Evolutionary conservation across 371 early-diverging fungal species (phyloP).

Genomic region (Mortierella polycephala): DNA sequence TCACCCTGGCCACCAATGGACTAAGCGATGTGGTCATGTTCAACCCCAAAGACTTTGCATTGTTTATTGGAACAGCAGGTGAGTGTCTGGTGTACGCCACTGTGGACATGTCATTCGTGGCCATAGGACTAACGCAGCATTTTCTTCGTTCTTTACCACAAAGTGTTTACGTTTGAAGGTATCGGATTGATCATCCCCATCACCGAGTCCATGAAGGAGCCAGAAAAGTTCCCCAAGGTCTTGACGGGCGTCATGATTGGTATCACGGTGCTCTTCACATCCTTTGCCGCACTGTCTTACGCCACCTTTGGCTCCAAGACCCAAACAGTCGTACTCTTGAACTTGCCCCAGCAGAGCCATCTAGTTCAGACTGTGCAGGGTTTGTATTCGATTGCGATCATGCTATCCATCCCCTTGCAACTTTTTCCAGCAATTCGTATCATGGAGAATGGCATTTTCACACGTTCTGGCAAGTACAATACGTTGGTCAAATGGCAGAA

Average conservation of each 20-base stretch:
- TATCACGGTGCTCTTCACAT: conserved; percentile 77
- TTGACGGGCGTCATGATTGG: conserved; percentile 72
- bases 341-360: conserved; percentile 75
- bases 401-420: conserved; percentile 84
- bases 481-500: conserved; percentile 88
- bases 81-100: neutral
- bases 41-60: conserved; percentile 75
- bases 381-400: conserved; percentile 88
- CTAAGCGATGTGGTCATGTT: conserved; percentile 69
- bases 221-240: conserved; percentile 78
- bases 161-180: conserved; percentile 90
- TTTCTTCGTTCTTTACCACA: neutral
- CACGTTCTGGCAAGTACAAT: conserved; percentile 74
- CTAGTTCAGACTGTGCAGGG: conserved; percentile 75
- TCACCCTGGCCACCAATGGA: conserved; percentile 64
- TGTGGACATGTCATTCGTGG: neutral
- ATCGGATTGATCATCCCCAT: conserved; percentile 85
- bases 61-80: conserved; percentile 88
- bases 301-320: conserved; percentile 83
- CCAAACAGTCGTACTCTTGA: conserved; percentile 82
- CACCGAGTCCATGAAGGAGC: conserved; percentile 83
- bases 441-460: conserved; percentile 79
- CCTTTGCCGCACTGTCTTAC: conserved; percentile 83
- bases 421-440: conserved; percentile 89
- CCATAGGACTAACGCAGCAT: too few species aligned